Percentiles rank a stretch among this genome's conserved stretches.
Evolutionary conservation across 257 asterid species (phyloP).

Genomic region (Fraxinus americana): DNA sequence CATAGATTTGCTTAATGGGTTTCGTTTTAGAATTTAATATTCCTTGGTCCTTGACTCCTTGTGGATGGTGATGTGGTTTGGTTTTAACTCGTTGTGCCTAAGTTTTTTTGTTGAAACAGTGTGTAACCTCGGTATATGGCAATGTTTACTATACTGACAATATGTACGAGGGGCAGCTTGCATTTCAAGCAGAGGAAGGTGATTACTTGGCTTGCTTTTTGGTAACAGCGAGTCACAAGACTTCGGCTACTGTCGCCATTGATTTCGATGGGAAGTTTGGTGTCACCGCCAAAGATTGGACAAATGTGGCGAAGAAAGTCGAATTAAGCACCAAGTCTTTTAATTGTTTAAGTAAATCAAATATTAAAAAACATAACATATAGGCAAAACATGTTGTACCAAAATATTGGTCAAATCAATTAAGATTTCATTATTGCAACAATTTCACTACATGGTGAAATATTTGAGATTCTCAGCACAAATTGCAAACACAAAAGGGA

Average conservation of each 20-base stretch:
- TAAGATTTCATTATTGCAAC: not conserved
- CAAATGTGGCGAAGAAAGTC: conserved; percentile 57
- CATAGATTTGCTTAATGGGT: too few relatives aligned
- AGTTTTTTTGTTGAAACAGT: not conserved
- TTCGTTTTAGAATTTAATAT: too few relatives aligned
- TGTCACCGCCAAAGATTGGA: conserved; percentile 69
- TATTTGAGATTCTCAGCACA: not conserved
- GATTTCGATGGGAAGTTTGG: conserved; percentile 14
- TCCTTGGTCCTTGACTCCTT: too few relatives aligned
- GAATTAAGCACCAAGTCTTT: conserved; percentile 39
- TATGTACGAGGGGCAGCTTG: conserved; percentile 75
- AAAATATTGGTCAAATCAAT: not conserved
- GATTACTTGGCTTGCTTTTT: conserved; percentile 89
- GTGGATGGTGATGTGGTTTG: too few relatives aligned
- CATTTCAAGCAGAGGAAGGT: conserved; percentile 78
- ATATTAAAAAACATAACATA: too few relatives aligned
- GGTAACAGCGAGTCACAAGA: conserved; percentile 61
- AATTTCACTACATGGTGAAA: not conserved
- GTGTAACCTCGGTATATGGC: conserved; percentile 49
- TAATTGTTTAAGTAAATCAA: not conserved
- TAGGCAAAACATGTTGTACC: too few relatives aligned
- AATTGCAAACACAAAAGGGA: conserved; percentile 8
- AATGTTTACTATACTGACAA: conserved; percentile 69
- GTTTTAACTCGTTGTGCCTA: too few relatives aligned
- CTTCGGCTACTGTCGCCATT: conserved; percentile 56